Base-by-base conservation (phyloP, 2,329 filamentous ascomycete species). In the Davidsoniella virescens region DNA sequence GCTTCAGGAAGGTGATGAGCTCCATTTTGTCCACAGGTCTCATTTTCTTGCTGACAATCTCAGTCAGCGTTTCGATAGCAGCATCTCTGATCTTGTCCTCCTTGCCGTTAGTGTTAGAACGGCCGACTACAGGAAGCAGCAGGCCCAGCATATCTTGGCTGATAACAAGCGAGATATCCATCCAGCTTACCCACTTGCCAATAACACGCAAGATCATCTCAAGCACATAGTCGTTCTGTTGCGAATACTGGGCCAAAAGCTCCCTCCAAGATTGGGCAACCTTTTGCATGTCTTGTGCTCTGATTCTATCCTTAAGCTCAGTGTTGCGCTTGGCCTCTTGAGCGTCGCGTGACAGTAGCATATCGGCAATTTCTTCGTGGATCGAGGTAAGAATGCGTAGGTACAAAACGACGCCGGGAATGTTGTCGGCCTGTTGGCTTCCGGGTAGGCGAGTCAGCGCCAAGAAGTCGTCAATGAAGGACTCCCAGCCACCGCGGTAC, bases 21-120 rank as follows among this genome's bases (percentile, higher is more conserved):
- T 93, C 83, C 59, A 94, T 82, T 73, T 98, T 98, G 68, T 96
- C 90, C 37, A 77, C 72, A 1, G 87, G 74, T 59, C 86, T 87
- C 92, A 98, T 98, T 71, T 96, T 96, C 73, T 98, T 98, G 63
- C 82, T 84, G 52, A 94, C 85, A 57, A 94, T 94, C 66, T 98
- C 90, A 4, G 87, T 94, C 61, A 98, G 83, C 25, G 92, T 87
- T 60, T 95, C 87, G 58, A 96, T 87, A 48, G 92, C 90, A 16
- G 87, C 84, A 67, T 94, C 84, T 56, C 88, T 80, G 55, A 94
- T 83, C 62, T 80, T 84, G 61, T 93, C 87, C 66, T 84, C 71
- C 55, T 72, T 61, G 62, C 78, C 74, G 10, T 26, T 33, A n/a
- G 52, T 45, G 44, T 44, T 54, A 60, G 78, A 71, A 64, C 82